Percentiles rank a stretch among this genome's conserved stretches.
Conservation (phyloP, 352 stramenopile genomes). For the Phytophthora pistaciae region DNA sequence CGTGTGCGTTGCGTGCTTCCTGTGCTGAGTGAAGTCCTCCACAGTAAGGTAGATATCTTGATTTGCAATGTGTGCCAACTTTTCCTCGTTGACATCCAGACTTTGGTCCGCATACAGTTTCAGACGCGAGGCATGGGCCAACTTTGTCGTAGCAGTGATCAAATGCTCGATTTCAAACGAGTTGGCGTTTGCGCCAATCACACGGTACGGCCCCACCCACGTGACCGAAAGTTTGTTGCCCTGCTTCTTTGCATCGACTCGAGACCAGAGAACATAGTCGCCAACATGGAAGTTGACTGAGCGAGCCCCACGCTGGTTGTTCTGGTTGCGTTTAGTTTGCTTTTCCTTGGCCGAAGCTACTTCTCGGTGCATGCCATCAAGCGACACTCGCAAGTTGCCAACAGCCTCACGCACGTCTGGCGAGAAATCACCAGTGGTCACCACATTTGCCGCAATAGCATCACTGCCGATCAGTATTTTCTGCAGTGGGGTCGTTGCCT, state of each 20-base stretch:
- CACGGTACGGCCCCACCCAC: constrained; percentile 14
- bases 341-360: constrained; percentile 4
- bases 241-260: constrained; percentile 12
- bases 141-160: constrained; percentile 1
- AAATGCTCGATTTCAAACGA: constrained; percentile 21
- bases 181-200: constrained; percentile 12
- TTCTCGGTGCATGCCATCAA: constrained; percentile 14
- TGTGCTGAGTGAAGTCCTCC: constrained; percentile 10
- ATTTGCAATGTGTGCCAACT: constrained; percentile 13
- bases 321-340: constrained; percentile 21
- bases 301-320: constrained; percentile 10
- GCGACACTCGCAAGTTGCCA: background rate
- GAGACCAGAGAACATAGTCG: constrained; percentile 19
- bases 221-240: constrained; percentile 16
- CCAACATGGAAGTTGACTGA: constrained; percentile 18
- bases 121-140: constrained; percentile 7
- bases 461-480: constrained; percentile 7
- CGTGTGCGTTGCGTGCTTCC: background rate
- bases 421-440: too few relatives aligned
- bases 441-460: constrained; percentile 2
- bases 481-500: constrained; percentile 12
- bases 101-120: constrained; percentile 14
- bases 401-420: background rate
- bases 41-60: constrained; percentile 15
- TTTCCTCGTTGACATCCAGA: constrained; percentile 13